Evolutionary conservation across 257 asterid genomes (phyloP).

Genomic region (Solanum rostratum): DNA sequence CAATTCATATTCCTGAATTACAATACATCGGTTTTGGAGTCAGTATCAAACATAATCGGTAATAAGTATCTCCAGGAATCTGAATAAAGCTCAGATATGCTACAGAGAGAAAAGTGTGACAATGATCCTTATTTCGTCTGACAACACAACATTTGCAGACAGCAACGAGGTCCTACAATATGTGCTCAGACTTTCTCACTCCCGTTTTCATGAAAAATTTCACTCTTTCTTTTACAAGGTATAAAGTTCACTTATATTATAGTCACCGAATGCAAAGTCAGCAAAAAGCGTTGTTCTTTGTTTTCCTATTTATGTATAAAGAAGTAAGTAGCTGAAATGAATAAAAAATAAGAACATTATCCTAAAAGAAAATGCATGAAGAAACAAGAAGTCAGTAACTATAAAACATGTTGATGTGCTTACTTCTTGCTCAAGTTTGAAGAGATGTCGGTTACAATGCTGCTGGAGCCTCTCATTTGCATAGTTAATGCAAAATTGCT

Average conservation of each 20-base stretch:
- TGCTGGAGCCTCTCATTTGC: conserved; percentile 11
- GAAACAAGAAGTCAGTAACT: conserved; percentile 1
- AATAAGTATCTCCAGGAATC: not conserved
- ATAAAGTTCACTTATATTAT: not conserved
- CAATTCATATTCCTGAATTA: conserved; percentile 67
- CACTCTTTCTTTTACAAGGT: not conserved
- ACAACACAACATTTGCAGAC: not conserved
- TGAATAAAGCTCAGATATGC: not conserved
- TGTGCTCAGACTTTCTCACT: not conserved
- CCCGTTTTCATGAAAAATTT: not conserved
- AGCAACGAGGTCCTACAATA: not conserved
- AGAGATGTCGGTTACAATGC: conserved; percentile 3
- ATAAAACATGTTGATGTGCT: conserved; percentile 7
- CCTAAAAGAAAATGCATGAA: not conserved
- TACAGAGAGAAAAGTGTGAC: not conserved
- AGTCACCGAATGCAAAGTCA: not conserved
- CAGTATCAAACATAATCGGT: not conserved
- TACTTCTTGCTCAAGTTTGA: conserved; percentile 16
- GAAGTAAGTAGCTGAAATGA: not conserved
- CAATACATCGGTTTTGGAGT: not conserved
- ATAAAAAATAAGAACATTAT: not conserved
- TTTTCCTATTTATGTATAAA: not conserved
- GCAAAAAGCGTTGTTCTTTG: not conserved
- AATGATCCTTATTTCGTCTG: not conserved
- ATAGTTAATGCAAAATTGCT: conserved; percentile 5